Evolutionary conservation across 2,329 filamentous ascomycete genomes (phyloP), one percentile per base, ranked within the genome.

Genomic region (Cladosporium austrohemisphaericum): DNA sequence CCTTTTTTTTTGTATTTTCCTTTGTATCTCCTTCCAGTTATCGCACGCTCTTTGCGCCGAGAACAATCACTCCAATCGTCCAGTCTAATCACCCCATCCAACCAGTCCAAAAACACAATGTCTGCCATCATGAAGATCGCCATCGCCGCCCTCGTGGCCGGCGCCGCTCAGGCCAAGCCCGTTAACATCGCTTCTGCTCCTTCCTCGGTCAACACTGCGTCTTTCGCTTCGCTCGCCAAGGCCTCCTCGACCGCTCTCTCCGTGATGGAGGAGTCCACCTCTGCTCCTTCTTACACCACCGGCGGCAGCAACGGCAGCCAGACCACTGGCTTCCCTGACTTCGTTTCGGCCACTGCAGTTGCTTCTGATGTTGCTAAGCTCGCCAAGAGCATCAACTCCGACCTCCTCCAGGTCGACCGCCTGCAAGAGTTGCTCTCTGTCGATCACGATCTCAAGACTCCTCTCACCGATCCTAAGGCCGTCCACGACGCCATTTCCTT

Each of bases 401-500:
- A 57, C 11, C 60, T 67, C 10, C 65, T 66, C 3, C 61, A 66
- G 8, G 60, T 70, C 56, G 68, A 70, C 52, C 63, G 65, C 26
- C 69, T 69, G 58, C 64, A 70, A 46, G 54, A 57, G 10, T 61
- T 71, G 31, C 58, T 71, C 8, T 63, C 63, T 20, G 50, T 49
- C 9, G 55, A 60, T 9, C 64, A 65, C 41, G 44, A 58, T 23
- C 64, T 65, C 41, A 46, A 59, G 31, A 52, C 56, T 7, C 61
- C 71, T 7, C 59, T 69, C 35, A 55, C 59, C 5, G 60, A 54
- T 10, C 44, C 44, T 2, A 61, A 66, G 2, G 60, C 57, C 4
- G 55, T 71, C 22, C 58, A 57, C 38, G 57, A 60, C 10, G 36
- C 59, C 61, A 79, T 85, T 69, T 86, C 83, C 64, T 90, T 88